Percentiles rank a stretch among this genome's conserved stretches.
These are phyloP conservation scores for Pestalotiopsis sp. DNA, from an alignment of 2,329 filamentous ascomycete species.

Conservation along the genomic window DNA sequence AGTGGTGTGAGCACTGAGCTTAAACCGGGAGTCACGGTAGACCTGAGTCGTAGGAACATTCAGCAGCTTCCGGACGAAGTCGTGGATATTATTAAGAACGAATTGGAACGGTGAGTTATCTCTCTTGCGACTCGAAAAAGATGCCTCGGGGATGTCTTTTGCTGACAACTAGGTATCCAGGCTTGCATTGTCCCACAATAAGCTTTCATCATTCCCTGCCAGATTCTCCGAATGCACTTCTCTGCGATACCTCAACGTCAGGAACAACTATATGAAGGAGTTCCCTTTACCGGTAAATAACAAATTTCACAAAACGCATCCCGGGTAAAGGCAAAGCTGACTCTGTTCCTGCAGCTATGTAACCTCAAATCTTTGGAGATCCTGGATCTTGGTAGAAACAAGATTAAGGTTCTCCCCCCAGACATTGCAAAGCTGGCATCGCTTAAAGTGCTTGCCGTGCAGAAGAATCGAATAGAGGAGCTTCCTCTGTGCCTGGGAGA, in stretches of 20 bases:
- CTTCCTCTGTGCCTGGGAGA: slow-evolving; percentile 84
- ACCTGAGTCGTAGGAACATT: slow-evolving; percentile 77
- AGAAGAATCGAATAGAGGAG: slow-evolving; percentile 84
- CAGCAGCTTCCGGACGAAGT: slow-evolving; percentile 73
- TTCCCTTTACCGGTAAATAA: slow-evolving; percentile 58
- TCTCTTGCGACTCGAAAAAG: background rate
- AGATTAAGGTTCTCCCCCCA: slow-evolving; percentile 74
- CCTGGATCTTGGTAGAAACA: slow-evolving; percentile 88
- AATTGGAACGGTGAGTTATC: slow-evolving; percentile 67
- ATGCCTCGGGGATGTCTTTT: slow-evolving; percentile 1
- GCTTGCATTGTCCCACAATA: slow-evolving; percentile 81
- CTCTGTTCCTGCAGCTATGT: slow-evolving; percentile 65
- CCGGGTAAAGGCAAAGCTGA: slow-evolving; percentile 5
- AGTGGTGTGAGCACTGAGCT: slow-evolving; percentile 62
- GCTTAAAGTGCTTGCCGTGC: slow-evolving; percentile 85
- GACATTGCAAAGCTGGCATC: slow-evolving; percentile 82
- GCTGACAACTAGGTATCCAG: slow-evolving; percentile 45
- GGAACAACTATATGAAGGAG: slow-evolving; percentile 73
- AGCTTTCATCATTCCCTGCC: slow-evolving; percentile 68
- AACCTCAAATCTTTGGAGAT: slow-evolving; percentile 88
- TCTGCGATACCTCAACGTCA: slow-evolving; percentile 78
- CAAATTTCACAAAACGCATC: slow-evolving; percentile 17
- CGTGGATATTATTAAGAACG: slow-evolving; percentile 73
- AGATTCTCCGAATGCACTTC: slow-evolving; percentile 78
- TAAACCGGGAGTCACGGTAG: slow-evolving; percentile 75